phyloP scores from a whole-genome alignment of 257 asterid genomes.

The Gentiana macrophylla region DNA sequence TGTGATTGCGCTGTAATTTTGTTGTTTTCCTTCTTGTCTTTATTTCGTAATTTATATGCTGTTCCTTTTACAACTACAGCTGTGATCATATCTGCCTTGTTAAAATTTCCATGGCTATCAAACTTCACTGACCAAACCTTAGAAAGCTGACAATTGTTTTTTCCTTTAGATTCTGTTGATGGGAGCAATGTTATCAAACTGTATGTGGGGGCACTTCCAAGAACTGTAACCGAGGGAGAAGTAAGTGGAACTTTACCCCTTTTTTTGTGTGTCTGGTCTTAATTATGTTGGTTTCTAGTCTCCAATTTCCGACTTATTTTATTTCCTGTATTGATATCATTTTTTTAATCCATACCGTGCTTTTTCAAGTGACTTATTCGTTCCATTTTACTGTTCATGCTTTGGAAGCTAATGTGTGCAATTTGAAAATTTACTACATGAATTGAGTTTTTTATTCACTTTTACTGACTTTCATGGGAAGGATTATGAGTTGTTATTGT shows the following conservation, averaged over 20 bases:
- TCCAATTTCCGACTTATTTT: neutral
- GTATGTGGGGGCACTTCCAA: conserved; percentile 57
- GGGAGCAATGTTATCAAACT: conserved; percentile 50
- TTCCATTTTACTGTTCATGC: neutral
- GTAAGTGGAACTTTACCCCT: conserved; percentile 25
- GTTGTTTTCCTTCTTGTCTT: neutral
- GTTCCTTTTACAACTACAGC: too few relatives aligned
- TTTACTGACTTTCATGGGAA: neutral
- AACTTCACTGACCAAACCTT: neutral
- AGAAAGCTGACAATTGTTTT: neutral
- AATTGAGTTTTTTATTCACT: neutral
- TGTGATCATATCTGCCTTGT: neutral
- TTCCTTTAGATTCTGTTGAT: conserved; percentile 26
- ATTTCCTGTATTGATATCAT: neutral
- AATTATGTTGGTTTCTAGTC: neutral
- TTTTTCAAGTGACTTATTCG: neutral
- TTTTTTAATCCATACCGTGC: neutral
- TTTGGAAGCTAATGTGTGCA: neutral
- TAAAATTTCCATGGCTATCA: neutral
- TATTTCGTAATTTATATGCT: too few relatives aligned
- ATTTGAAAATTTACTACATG: neutral
- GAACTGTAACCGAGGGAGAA: conserved; percentile 50
- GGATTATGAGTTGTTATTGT: neutral
- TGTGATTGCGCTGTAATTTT: too few relatives aligned
- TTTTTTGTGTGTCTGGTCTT: too few relatives aligned